These are phyloP conservation scores for Populus trichocarpa DNA, from an alignment of 441 rosid genomes.

Conservation along the genomic window DNA sequence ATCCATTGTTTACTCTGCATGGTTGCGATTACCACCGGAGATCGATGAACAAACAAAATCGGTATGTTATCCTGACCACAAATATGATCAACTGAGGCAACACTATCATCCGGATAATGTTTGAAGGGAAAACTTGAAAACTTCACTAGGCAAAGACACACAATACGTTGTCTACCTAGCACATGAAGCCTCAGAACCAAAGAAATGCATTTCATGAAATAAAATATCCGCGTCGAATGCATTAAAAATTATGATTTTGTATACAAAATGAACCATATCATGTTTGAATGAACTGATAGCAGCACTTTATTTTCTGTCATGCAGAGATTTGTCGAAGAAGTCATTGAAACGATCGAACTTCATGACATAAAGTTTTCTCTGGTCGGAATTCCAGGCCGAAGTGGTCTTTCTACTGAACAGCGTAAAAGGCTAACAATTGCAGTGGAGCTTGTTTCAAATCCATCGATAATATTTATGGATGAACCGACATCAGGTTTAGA, in stretches of 20 bases:
- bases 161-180: too few species aligned
- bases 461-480: slow-evolving; percentile 58
- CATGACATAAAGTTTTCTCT: slow-evolving; percentile 34
- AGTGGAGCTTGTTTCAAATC: slow-evolving; percentile 59
- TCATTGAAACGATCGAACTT: slow-evolving; percentile 48
- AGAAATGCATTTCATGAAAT: too few species aligned
- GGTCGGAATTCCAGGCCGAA: slow-evolving; percentile 45
- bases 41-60: slow-evolving; percentile 14
- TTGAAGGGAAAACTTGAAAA: too few species aligned
- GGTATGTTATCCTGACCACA: neutral
- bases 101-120: too few species aligned
- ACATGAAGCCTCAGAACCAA: too few species aligned
- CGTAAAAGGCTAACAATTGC: slow-evolving; percentile 58
- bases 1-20: slow-evolving; percentile 25
- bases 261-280: too few species aligned
- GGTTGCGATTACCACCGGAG: slow-evolving; percentile 24
- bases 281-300: too few species aligned
- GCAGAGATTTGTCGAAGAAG: slow-evolving; percentile 48
- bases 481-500: slow-evolving; percentile 62
- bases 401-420: slow-evolving; percentile 56
- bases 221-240: too few species aligned
- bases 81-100: neutral
- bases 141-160: too few species aligned
- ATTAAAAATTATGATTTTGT: too few species aligned
- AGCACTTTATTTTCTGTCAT: neutral